phyloP scores from a whole-genome alignment of 169 alveolate genomes.

The Cardiosporidium cionae region DNA sequence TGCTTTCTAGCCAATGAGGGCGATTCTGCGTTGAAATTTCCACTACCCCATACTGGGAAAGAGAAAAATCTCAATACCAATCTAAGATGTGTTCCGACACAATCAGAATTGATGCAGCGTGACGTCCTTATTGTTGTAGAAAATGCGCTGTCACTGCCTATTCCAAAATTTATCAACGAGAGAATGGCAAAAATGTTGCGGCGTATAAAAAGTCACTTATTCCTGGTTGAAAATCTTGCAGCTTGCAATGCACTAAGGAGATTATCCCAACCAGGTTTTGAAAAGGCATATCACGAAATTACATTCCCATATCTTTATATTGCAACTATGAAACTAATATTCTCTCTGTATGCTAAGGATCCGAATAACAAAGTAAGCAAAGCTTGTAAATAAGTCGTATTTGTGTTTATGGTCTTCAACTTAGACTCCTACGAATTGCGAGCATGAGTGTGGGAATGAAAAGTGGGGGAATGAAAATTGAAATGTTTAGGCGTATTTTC shows the following conservation, averaged over 20 bases:
- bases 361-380: neutral
- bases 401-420: no score
- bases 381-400: no score
- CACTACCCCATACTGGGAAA: no score
- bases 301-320: neutral
- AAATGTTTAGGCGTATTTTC: no score
- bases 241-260: neutral
- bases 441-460: no score
- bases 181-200: neutral
- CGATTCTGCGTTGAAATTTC: no score
- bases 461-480: no score
- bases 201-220: neutral
- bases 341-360: neutral
- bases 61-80: no score
- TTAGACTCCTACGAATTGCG: no score
- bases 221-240: neutral
- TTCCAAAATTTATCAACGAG: neutral
- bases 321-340: neutral
- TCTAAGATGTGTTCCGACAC: no score
- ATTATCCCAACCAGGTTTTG: neutral
- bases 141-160: neutral
- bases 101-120: neutral
- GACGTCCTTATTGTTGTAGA: neutral
- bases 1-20: no score
- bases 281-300: neutral